A percentile compares a stretch with the other conserved stretches of the same genome.
phyloP scores from a whole-genome alignment of 2,329 filamentous ascomycete species.

The Epichloe sibirici region DNA sequence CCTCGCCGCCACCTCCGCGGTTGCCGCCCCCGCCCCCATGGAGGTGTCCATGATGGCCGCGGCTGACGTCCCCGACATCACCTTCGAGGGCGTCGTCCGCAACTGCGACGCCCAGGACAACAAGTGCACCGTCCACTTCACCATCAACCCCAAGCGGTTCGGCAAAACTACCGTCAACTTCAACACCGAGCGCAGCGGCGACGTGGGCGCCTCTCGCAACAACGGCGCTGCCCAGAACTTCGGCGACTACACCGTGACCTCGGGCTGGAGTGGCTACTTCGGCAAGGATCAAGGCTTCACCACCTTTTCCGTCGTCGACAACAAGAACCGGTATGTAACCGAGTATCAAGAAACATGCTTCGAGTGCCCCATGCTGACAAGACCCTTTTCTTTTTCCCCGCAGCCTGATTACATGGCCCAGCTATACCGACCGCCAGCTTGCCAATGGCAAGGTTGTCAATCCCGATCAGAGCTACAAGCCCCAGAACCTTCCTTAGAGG shows the following conservation, averaged over 20 bases:
- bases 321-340: slow-evolving; percentile 14
- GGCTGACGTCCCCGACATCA: slow-evolving; percentile 24
- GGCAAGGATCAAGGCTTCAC: slow-evolving; percentile 36
- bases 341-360: background rate
- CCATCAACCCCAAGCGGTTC: slow-evolving; percentile 20
- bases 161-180: slow-evolving; percentile 24
- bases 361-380: background rate
- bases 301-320: slow-evolving; percentile 36
- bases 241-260: slow-evolving; percentile 38
- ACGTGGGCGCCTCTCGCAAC: slow-evolving; percentile 18
- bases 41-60: slow-evolving; percentile 28
- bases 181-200: slow-evolving; percentile 19
- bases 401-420: slow-evolving; percentile 35
- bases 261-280: slow-evolving; percentile 44
- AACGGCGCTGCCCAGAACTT: slow-evolving; percentile 30
- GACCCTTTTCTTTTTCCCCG: background rate
- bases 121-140: slow-evolving; percentile 32
- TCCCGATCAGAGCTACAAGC: slow-evolving; percentile 26
- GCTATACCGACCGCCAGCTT: slow-evolving; percentile 34
- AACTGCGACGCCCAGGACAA: slow-evolving; percentile 26
- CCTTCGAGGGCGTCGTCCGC: slow-evolving; percentile 27
- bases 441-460: slow-evolving; percentile 15
- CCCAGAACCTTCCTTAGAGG: slow-evolving; percentile 20
- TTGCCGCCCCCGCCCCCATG: slow-evolving; percentile 22
- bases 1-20: slow-evolving; percentile 22